Evolutionary conservation across 129 eudicot genomes (phyloP).

Genomic region (Cynara cardunculus): DNA sequence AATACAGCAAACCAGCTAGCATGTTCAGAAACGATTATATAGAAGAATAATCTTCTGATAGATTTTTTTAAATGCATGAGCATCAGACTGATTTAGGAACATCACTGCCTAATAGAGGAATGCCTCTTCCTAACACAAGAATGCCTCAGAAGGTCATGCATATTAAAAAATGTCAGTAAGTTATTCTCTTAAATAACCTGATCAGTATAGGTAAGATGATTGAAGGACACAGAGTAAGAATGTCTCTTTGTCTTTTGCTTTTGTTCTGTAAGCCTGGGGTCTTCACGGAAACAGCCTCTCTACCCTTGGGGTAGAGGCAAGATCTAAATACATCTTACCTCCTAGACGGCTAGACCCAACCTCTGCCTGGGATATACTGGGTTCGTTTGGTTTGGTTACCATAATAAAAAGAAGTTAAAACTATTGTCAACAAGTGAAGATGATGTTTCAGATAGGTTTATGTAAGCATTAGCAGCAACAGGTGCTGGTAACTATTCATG

Average conservation of each 20-base stretch:
- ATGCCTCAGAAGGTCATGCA: background rate
- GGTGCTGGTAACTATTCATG: background rate
- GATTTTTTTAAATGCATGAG: background rate
- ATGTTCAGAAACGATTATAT: no score
- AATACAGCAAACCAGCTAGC: background rate
- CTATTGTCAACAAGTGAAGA: background rate
- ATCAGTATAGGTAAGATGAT: background rate
- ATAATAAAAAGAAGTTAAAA: no score
- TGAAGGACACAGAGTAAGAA: background rate
- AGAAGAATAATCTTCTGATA: background rate
- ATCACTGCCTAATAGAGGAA: background rate
- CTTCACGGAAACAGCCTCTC: background rate
- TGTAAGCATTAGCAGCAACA: background rate
- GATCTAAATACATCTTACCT: no score
- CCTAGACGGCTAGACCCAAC: no score
- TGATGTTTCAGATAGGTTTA: background rate
- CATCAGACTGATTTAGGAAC: background rate
- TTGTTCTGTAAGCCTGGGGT: background rate
- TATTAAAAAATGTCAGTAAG: background rate
- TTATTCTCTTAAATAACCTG: background rate
- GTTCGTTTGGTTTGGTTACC: no score
- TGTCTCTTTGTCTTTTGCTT: background rate
- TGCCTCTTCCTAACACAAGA: background rate
- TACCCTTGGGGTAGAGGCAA: no score
- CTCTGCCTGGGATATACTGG: no score